Evolutionary conservation across 1,284 basidiomycete species (phyloP).

Genomic region (Cryptococcus wingfieldii): DNA sequence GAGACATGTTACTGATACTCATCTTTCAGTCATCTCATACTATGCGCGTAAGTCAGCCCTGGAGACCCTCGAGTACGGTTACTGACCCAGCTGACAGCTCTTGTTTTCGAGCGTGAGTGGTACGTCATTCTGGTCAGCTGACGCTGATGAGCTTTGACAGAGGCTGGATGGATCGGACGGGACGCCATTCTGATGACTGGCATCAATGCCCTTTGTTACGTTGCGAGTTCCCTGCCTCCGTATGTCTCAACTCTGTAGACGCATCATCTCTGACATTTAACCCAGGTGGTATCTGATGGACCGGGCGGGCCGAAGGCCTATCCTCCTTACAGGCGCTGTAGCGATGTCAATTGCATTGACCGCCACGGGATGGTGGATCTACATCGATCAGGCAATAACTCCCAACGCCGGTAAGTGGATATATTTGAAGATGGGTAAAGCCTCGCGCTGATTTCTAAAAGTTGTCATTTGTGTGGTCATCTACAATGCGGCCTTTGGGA

Average conservation of each 20-base stretch:
- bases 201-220: conserved; percentile 84
- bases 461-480: conserved; percentile 89
- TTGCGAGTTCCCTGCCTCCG: conserved; percentile 77
- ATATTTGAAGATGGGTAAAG: neutral
- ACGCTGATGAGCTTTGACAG: conserved; percentile 52
- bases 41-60: conserved; percentile 66
- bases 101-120: conserved; percentile 68
- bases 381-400: conserved; percentile 77
- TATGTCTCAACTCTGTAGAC: conserved; percentile 45
- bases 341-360: conserved; percentile 47
- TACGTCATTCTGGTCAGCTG: neutral
- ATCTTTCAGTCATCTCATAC: conserved; percentile 87
- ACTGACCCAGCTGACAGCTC: conserved; percentile 16
- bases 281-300: conserved; percentile 88
- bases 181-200: conserved; percentile 97
- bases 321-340: conserved; percentile 87
- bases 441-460: conserved; percentile 11
- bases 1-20: neutral
- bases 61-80: conserved; percentile 3
- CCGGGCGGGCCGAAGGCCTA: conserved; percentile 80
- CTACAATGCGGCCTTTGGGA: conserved; percentile 89
- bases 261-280: conserved; percentile 10
- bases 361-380: conserved; percentile 59
- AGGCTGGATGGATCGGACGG: conserved; percentile 96
- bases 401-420: conserved; percentile 60